phyloP scores from a whole-genome alignment of 2,329 filamentous ascomycete genomes.

The Plectosphaerella sp. region DNA sequence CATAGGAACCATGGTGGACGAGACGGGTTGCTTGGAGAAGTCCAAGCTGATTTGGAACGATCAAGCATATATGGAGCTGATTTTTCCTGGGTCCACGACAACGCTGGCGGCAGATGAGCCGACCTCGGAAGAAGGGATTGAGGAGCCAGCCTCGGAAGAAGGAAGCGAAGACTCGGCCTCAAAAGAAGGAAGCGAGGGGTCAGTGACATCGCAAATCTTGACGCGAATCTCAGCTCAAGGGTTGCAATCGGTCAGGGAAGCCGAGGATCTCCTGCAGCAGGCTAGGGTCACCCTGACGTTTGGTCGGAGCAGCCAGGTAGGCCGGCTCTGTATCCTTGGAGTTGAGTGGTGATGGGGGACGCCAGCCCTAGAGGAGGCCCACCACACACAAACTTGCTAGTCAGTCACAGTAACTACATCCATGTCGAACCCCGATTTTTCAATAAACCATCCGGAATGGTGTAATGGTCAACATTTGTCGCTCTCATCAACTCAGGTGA shows the following conservation, averaged over 20 bases:
- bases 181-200: constrained; percentile 2
- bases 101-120: neutral
- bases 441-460: neutral
- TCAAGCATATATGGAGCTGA: constrained; percentile 42
- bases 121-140: neutral
- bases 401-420: neutral
- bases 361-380: neutral
- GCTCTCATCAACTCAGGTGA: neutral
- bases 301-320: constrained; percentile 40
- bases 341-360: constrained; percentile 28
- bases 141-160: neutral
- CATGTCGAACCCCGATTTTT: neutral
- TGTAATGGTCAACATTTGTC: constrained; percentile 5
- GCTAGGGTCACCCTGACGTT: constrained; percentile 50
- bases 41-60: constrained; percentile 51
- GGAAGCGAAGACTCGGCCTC: neutral
- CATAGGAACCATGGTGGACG: constrained; percentile 39
- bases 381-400: neutral
- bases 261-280: constrained; percentile 48
- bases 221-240: constrained; percentile 18
- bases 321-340: constrained; percentile 34
- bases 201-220: constrained; percentile 21
- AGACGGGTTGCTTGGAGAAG: constrained; percentile 47
- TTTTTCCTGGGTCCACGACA: constrained; percentile 15
- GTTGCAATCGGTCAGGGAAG: constrained; percentile 33